phyloP scores from a whole-genome alignment of 108 stramenopile species.

The Cyclotella choctawhatcheeana region DNA sequence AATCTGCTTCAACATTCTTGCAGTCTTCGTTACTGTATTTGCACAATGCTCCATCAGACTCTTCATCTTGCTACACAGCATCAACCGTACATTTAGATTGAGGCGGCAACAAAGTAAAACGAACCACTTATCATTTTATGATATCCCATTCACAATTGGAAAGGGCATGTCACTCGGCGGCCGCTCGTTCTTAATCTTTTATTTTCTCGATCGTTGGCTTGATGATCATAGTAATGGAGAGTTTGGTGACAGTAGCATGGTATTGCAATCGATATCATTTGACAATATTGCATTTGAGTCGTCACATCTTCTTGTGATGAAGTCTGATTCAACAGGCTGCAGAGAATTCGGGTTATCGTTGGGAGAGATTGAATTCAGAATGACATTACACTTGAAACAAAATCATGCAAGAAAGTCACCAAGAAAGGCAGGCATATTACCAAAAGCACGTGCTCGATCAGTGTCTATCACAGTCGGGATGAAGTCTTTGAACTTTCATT shows the following conservation, averaged over 20 bases:
- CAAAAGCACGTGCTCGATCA: constrained; percentile 7
- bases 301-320: constrained; percentile 18
- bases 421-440: background rate
- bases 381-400: constrained; percentile 24
- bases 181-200: constrained; percentile 42
- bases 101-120: constrained; percentile 12
- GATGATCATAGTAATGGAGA: constrained; percentile 5
- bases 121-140: constrained; percentile 15
- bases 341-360: constrained; percentile 28
- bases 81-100: constrained; percentile 27
- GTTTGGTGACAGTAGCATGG: constrained; percentile 14
- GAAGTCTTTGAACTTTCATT: constrained; percentile 21
- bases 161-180: constrained; percentile 32
- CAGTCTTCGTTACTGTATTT: constrained; percentile 32
- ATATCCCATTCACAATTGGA: constrained; percentile 46
- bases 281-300: constrained; percentile 39
- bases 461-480: constrained; percentile 26
- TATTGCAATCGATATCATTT: constrained; percentile 38
- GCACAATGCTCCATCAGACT: constrained; percentile 35
- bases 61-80: constrained; percentile 37
- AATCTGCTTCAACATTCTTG: no score
- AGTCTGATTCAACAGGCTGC: constrained; percentile 8
- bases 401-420: background rate
- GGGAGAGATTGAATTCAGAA: constrained; percentile 31
- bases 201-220: constrained; percentile 39